A percentile compares a stretch with the other conserved stretches of the same genome.
phyloP scores from a whole-genome alignment of 1,139 yeast genomes.

The Yamadazyma friedrichii region DNA sequence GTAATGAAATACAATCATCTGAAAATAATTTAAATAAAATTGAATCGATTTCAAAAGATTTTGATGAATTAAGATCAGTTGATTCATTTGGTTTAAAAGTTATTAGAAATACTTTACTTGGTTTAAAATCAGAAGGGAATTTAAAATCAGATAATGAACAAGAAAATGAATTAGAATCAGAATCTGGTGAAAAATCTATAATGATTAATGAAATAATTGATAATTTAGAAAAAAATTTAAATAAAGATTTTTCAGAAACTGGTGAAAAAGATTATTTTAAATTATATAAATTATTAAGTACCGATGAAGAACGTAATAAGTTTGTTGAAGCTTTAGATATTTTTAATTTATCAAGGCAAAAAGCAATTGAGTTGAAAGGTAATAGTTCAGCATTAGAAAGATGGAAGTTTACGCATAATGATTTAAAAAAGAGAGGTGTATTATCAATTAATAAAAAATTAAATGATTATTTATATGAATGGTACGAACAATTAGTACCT shows the following conservation, averaged over 20 bases:
- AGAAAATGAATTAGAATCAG: not conserved
- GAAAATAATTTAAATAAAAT: slow-evolving; percentile 18
- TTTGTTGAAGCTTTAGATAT: slow-evolving; percentile 68
- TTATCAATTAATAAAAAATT: slow-evolving; percentile 56
- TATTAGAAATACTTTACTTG: slow-evolving; percentile 75
- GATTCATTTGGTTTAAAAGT: slow-evolving; percentile 79
- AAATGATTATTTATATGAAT: slow-evolving; percentile 75
- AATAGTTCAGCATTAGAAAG: slow-evolving; percentile 82
- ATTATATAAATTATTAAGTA: slow-evolving; percentile 50
- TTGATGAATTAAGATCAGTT: slow-evolving; percentile 62
- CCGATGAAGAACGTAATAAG: slow-evolving; percentile 49
- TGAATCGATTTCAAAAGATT: slow-evolving; percentile 48
- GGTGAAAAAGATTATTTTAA: slow-evolving; percentile 60
- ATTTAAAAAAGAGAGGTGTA: slow-evolving; percentile 63
- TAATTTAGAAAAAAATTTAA: slow-evolving; percentile 31
- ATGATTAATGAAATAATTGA: slow-evolving; percentile 33
- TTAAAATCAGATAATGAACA: slow-evolving; percentile 6
- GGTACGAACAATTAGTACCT: slow-evolving; percentile 72
- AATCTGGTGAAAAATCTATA: slow-evolving; percentile 4
- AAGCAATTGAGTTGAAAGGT: slow-evolving; percentile 72
- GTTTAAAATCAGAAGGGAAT: slow-evolving; percentile 43
- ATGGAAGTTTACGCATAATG: slow-evolving; percentile 85
- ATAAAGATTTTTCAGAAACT: slow-evolving; percentile 32
- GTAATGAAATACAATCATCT: no score
- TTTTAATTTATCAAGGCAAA: slow-evolving; percentile 74